phyloP scores from a whole-genome alignment of 805 yeast species.

The Isabelozyma gotoi region DNA sequence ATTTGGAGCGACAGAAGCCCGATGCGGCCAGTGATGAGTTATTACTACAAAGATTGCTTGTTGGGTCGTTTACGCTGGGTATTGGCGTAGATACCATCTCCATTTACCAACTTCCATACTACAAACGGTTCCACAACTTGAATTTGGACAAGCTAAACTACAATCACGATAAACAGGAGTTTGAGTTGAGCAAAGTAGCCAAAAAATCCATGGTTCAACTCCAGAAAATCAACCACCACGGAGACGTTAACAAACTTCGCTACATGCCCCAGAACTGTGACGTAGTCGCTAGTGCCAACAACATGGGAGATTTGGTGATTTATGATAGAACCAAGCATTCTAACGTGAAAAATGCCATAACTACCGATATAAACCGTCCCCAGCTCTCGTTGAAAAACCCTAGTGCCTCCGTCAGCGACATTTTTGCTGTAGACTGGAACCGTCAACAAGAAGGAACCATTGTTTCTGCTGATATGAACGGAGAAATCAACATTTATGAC shows the following conservation, averaged over 20 bases:
- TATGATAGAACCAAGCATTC: conserved; percentile 83
- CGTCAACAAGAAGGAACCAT: conserved; percentile 56
- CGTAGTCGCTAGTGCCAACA: conserved; percentile 68
- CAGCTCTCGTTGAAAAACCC: conserved; percentile 48
- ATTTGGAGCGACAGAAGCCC: conserved; percentile 18
- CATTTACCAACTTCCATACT: conserved; percentile 32
- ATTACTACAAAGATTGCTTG: conserved; percentile 42
- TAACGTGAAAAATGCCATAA: conserved; percentile 27
- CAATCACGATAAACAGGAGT: conserved; percentile 39
- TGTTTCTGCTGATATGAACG: conserved; percentile 63
- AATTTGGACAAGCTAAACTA: conserved; percentile 35
- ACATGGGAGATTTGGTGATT: conserved; percentile 61
- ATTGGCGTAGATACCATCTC: conserved; percentile 49
- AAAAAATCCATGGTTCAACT: conserved; percentile 28
- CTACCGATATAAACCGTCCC: conserved; percentile 38
- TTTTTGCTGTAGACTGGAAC: conserved; percentile 79
- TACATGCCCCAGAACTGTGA: conserved; percentile 88
- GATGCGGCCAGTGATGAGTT: conserved; percentile 6
- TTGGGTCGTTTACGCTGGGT: conserved; percentile 67
- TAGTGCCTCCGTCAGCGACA: conserved; percentile 41
- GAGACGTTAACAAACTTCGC: conserved; percentile 71
- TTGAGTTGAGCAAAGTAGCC: conserved; percentile 29
- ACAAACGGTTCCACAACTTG: conserved; percentile 29
- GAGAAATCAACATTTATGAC: conserved; percentile 68
- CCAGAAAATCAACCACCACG: conserved; percentile 66